phyloP scores from a whole-genome alignment of 1,284 basidiomycete species.

The Coniferiporia weirii region DNA sequence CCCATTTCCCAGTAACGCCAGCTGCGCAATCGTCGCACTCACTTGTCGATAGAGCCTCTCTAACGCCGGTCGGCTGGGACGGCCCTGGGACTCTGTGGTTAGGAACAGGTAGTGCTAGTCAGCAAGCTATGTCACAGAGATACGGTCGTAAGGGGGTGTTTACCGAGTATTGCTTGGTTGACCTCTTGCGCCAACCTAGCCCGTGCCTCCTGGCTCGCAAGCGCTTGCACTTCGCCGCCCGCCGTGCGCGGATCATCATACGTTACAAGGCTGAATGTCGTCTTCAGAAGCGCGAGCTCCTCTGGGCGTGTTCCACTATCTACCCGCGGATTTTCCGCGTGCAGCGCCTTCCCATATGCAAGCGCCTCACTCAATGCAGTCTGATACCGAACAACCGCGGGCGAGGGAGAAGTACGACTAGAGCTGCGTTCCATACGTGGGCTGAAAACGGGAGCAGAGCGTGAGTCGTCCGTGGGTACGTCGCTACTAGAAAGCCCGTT shows the following conservation, averaged over 20 bases:
- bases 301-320: conserved; percentile 46
- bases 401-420: conserved; percentile 17
- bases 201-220: conserved; percentile 63
- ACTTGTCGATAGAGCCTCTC: conserved; percentile 74
- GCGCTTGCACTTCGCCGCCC: conserved; percentile 55
- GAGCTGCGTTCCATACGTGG: conserved; percentile 12
- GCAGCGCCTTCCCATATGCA: conserved; percentile 62
- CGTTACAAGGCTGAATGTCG: conserved; percentile 73
- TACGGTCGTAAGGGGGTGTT: conserved; percentile 27
- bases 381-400: conserved; percentile 40
- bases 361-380: conserved; percentile 60
- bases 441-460: conserved; percentile 27
- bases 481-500: conserved; percentile 23
- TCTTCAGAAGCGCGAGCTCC: conserved; percentile 59
- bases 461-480: conserved; percentile 23
- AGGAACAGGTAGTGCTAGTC: conserved; percentile 12
- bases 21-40: conserved; percentile 55
- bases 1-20: conserved; percentile 66
- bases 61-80: conserved; percentile 62
- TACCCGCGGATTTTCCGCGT: conserved; percentile 53
- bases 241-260: conserved; percentile 67
- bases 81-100: conserved; percentile 65
- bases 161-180: conserved; percentile 77
- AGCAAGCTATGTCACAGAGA: conserved; percentile 1
- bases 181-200: conserved; percentile 66